These are phyloP conservation scores for Aegilops speltoides DNA, from an alignment of 176 grass and related monocot genomes.

Conservation along the genomic window DNA sequence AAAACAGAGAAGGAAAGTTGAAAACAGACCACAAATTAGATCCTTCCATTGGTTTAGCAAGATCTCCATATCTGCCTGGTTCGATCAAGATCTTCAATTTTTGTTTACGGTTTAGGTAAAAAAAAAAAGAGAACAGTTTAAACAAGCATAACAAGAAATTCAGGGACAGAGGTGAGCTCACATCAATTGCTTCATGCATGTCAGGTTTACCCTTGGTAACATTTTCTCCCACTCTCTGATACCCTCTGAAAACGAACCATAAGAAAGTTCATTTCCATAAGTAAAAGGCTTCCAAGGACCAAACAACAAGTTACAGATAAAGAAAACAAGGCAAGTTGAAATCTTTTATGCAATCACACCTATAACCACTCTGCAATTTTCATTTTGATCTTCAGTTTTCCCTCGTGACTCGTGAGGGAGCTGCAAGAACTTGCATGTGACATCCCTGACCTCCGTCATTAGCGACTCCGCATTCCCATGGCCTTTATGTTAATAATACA, in stretches of 20 bases:
- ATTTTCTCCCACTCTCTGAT: slow-evolving; percentile 71
- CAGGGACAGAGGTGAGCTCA: slow-evolving; percentile 43
- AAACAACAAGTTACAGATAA: neutral
- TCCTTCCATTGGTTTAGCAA: no score
- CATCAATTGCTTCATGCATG: slow-evolving; percentile 99
- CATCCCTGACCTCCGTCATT: no score
- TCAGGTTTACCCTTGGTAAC: slow-evolving; percentile 88
- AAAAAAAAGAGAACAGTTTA: slow-evolving; percentile 6
- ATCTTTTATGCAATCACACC: slow-evolving; percentile 26
- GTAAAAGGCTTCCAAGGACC: neutral
- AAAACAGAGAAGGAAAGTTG: no score
- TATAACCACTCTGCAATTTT: slow-evolving; percentile 36
- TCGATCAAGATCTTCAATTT: no score
- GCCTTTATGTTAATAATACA: no score
- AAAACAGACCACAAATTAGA: no score
- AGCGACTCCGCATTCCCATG: no score
- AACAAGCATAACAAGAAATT: neutral
- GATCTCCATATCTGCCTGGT: no score
- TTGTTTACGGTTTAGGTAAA: no score
- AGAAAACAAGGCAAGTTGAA: neutral
- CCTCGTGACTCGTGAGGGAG: no score
- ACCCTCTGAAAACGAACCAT: slow-evolving; percentile 56
- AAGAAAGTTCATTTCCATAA: neutral
- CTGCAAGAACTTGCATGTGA: no score
- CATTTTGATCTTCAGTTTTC: no score